A percentile compares a stretch with the other conserved stretches of the same genome.
phyloP scores from a whole-genome alignment of 1,284 basidiomycete species.

The Meripilus lineatus region DNA sequence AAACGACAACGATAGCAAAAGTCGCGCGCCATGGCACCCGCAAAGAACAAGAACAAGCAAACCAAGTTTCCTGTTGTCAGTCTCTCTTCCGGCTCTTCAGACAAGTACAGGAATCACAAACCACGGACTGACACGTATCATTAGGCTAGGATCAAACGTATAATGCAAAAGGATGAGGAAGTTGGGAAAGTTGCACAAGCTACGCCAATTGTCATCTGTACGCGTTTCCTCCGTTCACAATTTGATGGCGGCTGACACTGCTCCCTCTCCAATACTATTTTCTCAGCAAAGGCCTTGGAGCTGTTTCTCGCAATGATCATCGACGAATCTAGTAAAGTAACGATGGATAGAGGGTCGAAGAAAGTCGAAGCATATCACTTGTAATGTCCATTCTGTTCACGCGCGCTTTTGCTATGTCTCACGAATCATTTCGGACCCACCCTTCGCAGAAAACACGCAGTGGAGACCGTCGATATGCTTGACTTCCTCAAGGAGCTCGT shows the following conservation, averaged over 20 bases:
- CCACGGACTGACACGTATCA: not conserved
- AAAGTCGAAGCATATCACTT: constrained; percentile 94
- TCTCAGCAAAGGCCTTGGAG: constrained; percentile 90
- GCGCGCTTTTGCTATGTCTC: constrained; percentile 1
- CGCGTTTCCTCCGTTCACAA: constrained; percentile 34
- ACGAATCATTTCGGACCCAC: not conserved
- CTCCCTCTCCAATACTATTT: constrained; percentile 1
- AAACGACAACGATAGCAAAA: too few species aligned
- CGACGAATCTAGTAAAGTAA: constrained; percentile 81
- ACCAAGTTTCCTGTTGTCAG: constrained; percentile 81
- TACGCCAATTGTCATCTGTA: constrained; percentile 96
- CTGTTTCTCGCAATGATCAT: constrained; percentile 89
- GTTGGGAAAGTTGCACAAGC: constrained; percentile 98
- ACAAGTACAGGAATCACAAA: not conserved
- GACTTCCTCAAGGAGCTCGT: constrained; percentile 97
- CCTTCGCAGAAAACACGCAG: constrained; percentile 80
- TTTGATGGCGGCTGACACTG: not conserved
- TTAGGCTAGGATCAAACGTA: constrained; percentile 97
- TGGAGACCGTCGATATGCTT: constrained; percentile 85
- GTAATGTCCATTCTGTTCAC: constrained; percentile 42
- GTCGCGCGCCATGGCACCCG: too few species aligned
- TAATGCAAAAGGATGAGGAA: constrained; percentile 99
- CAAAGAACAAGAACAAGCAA: constrained; percentile 84
- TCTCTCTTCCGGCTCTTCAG: constrained; percentile 7
- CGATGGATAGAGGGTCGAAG: constrained; percentile 76